phyloP scores from a whole-genome alignment of 441 rosid genomes.

The Manihot esculenta region DNA sequence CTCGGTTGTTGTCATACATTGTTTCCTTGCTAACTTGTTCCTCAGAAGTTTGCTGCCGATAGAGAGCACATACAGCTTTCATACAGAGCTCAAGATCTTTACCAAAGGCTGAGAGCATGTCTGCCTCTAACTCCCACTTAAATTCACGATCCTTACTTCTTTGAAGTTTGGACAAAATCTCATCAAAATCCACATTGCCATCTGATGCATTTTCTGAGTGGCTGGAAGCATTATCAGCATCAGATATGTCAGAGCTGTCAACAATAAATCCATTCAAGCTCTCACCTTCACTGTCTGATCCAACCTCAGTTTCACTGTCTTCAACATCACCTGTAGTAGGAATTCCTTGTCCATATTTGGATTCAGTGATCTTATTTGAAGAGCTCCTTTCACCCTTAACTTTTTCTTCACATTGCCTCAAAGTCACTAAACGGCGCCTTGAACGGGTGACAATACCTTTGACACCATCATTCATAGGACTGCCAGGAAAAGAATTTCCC shows the following conservation, averaged over 20 bases:
- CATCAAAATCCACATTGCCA: conserved; percentile 29
- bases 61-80: conserved; percentile 81
- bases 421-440: conserved; percentile 34
- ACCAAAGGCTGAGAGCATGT: conserved; percentile 70
- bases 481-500: conserved; percentile 10
- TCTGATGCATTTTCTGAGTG: conserved; percentile 38
- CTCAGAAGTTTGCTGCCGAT: conserved; percentile 60
- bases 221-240: conserved; percentile 23
- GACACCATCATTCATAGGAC: conserved; percentile 14
- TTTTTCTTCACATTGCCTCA: conserved; percentile 31
- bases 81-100: conserved; percentile 73
- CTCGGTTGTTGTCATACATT: conserved; percentile 40
- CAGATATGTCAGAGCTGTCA: conserved; percentile 31
- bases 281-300: conserved; percentile 41
- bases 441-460: conserved; percentile 15
- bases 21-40: conserved; percentile 48
- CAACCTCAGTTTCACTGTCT: conserved; percentile 35
- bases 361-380: conserved; percentile 16
- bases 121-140: conserved; percentile 60
- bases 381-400: conserved; percentile 9
- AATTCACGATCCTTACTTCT: conserved; percentile 48
- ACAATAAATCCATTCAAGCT: conserved; percentile 49
- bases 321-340: conserved; percentile 34
- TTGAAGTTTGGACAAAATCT: conserved; percentile 40
- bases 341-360: conserved; percentile 29